Percentiles rank a stretch among this genome's conserved stretches.
Conservation (phyloP, 176 grass and related monocot species). For the Juncus effusus region DNA sequence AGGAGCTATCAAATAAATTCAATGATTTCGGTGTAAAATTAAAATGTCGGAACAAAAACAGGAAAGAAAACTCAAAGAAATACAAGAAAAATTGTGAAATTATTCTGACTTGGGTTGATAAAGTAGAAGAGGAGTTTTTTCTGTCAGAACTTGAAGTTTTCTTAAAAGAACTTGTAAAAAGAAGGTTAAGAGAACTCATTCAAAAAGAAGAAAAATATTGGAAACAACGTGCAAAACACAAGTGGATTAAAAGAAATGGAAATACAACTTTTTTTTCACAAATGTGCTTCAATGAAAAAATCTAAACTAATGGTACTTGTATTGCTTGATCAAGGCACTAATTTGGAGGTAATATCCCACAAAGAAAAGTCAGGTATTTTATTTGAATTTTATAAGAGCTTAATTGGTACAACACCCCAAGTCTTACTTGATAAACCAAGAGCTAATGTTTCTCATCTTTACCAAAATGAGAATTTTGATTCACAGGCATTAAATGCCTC, state of each 20-base stretch:
- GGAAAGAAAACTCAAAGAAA: too few relatives aligned
- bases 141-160: background rate
- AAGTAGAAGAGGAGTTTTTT: background rate
- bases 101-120: too few relatives aligned
- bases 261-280: conserved; percentile 2
- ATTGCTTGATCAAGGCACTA: background rate
- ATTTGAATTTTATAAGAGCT: too few relatives aligned
- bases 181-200: background rate
- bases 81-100: too few relatives aligned
- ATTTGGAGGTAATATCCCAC: too few relatives aligned
- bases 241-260: background rate
- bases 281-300: background rate
- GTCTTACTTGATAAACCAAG: too few relatives aligned
- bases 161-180: background rate
- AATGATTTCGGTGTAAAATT: too few relatives aligned
- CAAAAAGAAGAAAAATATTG: too few relatives aligned
- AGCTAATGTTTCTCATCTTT: background rate
- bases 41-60: too few relatives aligned
- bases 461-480: background rate
- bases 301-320: background rate
- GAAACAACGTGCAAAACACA: background rate
- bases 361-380: too few relatives aligned
- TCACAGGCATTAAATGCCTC: background rate
- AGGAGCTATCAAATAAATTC: too few relatives aligned
- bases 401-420: too few relatives aligned